A percentile compares a stretch with the other conserved stretches of the same genome.
phyloP scores from a whole-genome alignment of 2,329 filamentous ascomycete species.

The Fusarium pseudonygamai region DNA sequence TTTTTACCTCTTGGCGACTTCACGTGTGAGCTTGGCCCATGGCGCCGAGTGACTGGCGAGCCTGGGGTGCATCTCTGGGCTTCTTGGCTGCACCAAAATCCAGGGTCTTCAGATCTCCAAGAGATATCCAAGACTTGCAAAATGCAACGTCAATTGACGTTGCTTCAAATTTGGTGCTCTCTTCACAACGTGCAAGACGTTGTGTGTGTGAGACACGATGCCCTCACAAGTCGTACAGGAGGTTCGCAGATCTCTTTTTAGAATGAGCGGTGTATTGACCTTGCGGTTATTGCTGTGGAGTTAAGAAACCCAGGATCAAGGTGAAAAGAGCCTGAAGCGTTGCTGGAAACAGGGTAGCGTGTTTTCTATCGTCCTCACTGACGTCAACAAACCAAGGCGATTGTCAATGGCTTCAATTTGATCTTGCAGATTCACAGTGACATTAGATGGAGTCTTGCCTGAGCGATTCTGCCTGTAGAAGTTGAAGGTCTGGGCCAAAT shows the following conservation, averaged over 20 bases:
- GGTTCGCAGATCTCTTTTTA: not conserved
- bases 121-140: slow-evolving; percentile 37
- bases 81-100: slow-evolving; percentile 36
- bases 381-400: slow-evolving; percentile 9
- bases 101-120: slow-evolving; percentile 38
- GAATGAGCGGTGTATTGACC: slow-evolving; percentile 2
- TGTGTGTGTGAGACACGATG: not conserved
- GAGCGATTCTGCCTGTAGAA: not conserved
- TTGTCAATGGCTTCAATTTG: not conserved
- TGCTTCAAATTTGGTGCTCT: not conserved
- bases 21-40: slow-evolving; percentile 37
- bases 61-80: slow-evolving; percentile 39
- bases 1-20: slow-evolving; percentile 37
- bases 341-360: slow-evolving; percentile 9
- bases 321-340: not conserved
- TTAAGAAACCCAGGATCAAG: not conserved
- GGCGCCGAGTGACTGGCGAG: slow-evolving; percentile 31
- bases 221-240: not conserved
- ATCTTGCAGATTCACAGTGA: not conserved
- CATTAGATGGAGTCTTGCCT: not conserved
- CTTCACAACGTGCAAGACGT: not conserved
- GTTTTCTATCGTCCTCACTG: not conserved
- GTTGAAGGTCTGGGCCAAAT: not conserved
- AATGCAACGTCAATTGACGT: slow-evolving; percentile 18
- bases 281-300: not conserved